Evolutionary conservation across 2,329 filamentous ascomycete genomes (phyloP).

Genomic region (Fusarium tupiense): DNA sequence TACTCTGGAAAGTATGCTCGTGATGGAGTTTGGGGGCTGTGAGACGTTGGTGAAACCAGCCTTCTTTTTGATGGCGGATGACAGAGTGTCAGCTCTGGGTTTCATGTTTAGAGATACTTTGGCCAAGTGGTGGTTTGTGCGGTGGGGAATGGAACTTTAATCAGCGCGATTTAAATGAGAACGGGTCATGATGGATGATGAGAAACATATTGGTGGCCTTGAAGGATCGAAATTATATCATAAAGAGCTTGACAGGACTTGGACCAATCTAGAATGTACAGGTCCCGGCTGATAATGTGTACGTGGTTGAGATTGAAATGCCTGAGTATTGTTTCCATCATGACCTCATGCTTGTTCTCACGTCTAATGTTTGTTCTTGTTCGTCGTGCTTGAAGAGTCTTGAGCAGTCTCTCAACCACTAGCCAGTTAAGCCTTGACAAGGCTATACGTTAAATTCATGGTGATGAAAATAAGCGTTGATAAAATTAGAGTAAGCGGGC

Average conservation of each 20-base stretch:
- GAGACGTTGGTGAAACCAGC: background rate
- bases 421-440: accelerated
- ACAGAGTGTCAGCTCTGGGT: background rate
- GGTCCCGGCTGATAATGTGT: background rate
- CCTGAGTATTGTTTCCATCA: background rate
- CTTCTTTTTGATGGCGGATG: background rate
- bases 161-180: background rate
- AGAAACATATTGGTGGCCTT: too few species aligned
- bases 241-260: background rate
- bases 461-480: background rate
- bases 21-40: background rate
- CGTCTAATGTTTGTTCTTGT: too few species aligned
- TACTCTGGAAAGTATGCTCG: background rate
- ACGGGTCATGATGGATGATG: background rate
- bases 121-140: background rate
- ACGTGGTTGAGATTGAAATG: background rate
- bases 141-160: background rate
- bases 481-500: background rate
- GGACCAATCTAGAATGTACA: too few species aligned
- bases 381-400: too few species aligned
- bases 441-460: too few species aligned
- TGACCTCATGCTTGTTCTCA: background rate
- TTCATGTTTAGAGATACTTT: background rate
- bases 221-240: background rate
- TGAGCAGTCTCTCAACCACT: accelerated